These are phyloP conservation scores for Cryptosporidium canis DNA, from an alignment of 169 alveolate species.

Conservation along the genomic window DNA sequence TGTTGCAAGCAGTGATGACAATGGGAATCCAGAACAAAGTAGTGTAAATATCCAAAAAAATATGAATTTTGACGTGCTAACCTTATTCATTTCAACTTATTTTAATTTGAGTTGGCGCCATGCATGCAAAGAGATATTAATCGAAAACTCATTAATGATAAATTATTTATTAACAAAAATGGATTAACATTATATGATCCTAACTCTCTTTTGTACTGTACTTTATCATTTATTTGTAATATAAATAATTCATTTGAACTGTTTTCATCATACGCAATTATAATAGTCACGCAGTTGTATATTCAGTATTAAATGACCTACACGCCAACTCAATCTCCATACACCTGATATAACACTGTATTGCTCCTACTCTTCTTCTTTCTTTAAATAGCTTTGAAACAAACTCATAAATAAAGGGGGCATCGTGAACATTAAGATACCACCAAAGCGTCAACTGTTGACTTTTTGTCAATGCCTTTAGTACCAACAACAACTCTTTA, in stretches of 20 bases:
- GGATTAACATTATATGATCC: too few species aligned
- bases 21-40: constrained; percentile 51
- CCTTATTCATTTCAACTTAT: background rate
- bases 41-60: constrained; percentile 28
- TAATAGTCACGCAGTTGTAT: background rate
- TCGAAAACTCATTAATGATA: background rate
- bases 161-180: background rate
- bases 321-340: constrained; percentile 6
- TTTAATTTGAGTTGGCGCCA: background rate
- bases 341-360: constrained; percentile 7
- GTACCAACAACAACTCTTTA: background rate
- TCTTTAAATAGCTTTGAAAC: background rate
- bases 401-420: background rate
- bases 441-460: constrained; percentile 12
- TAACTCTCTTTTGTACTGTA: too few species aligned
- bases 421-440: background rate
- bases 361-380: constrained; percentile 25
- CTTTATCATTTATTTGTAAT: too few species aligned
- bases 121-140: constrained; percentile 9
- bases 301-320: background rate
- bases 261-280: background rate
- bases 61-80: constrained; percentile 4
- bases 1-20: constrained; percentile 27
- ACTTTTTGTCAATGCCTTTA: constrained; percentile 1
- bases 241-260: too few species aligned